Base-by-base conservation (phyloP, 192 early-diverging fungal species). In the Entomortierella beljakovae region DNA sequence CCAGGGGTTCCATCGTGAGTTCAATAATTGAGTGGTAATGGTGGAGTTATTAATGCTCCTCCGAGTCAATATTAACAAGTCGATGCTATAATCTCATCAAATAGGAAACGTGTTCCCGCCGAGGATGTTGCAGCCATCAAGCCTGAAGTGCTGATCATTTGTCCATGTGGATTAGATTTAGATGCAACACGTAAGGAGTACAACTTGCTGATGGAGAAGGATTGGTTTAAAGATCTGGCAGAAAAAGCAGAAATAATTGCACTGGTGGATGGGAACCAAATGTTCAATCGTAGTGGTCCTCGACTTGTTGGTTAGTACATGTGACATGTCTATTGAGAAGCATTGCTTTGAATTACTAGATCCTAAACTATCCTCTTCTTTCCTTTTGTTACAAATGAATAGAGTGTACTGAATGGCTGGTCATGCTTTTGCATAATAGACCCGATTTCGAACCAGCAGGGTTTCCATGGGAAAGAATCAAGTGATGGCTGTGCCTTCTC, bases 241-340 rank as follows among this genome's bases (percentile, higher is more conserved):
- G 55, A 67, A 20, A 61, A 75, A n/a, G 83, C 69, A 20, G 64
- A 60, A 1, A 84, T 70, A 0, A 57, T 87, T 10, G 84, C 71
- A 11, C 43, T 87, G 1, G 84, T 87, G 26, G 86, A 87, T 38
- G 86, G 86, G 11, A 87, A 87, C 60, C 83, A 85, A 58, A 87
- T 87, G 85, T 87, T 87, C 59, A 87, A 87, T 54, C 81, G 85
- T 16, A 81, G 84, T 43, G 85, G 85, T 22, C 85, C 85, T 33
- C 82, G 85, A 66, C 63, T 77, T 15, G 61, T 62, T 69, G 43
- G 43, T 46, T 46, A 4, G 43, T 46, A 20, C 11, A 3, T 2
- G 20, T 46, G 43, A 46, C 15, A 8, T 13, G 59, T 82, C 84
- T 83, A 82, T 84, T 55, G 84, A 86, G 57, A 67, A 75, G 20